phyloP scores from a whole-genome alignment of 2,329 filamentous ascomycete species.

The Ceratocystis colombiana region DNA sequence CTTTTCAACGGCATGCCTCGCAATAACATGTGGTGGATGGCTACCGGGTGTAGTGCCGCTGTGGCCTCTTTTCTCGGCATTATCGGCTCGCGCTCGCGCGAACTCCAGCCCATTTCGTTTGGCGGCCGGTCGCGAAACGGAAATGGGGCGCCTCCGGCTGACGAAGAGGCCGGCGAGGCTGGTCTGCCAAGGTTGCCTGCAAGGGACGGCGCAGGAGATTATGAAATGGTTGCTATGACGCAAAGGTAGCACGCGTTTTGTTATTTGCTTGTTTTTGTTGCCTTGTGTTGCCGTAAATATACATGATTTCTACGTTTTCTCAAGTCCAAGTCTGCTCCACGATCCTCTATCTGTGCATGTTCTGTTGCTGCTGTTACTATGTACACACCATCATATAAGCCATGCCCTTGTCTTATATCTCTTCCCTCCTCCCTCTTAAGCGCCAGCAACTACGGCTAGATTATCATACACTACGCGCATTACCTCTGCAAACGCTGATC shows the following conservation, averaged over 20 bases:
- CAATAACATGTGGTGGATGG: constrained; percentile 77
- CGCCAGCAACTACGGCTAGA: constrained; percentile 70
- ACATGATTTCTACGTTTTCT: neutral
- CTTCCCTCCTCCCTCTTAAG: neutral
- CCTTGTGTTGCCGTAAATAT: constrained; percentile 5
- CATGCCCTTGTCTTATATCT: neutral
- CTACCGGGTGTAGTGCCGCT: constrained; percentile 41
- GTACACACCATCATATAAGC: neutral
- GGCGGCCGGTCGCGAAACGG: constrained; percentile 45
- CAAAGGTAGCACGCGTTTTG: neutral
- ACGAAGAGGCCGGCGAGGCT: constrained; percentile 43
- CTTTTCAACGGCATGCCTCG: constrained; percentile 72
- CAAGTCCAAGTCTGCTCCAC: neutral
- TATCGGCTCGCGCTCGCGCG: constrained; percentile 85
- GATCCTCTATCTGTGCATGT: neutral
- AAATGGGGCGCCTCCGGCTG: constrained; percentile 25
- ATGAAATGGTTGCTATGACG: constrained; percentile 55
- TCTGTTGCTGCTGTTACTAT: neutral
- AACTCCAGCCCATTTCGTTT: constrained; percentile 80
- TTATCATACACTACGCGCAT: constrained; percentile 88
- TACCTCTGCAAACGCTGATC: constrained; percentile 73
- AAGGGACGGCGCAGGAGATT: constrained; percentile 49
- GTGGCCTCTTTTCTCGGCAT: constrained; percentile 55
- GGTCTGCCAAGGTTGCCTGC: constrained; percentile 40
- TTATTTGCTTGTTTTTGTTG: neutral